Evolutionary conservation across 1,284 basidiomycete genomes (phyloP).

Genomic region (Sphaerobolus stellatus): DNA sequence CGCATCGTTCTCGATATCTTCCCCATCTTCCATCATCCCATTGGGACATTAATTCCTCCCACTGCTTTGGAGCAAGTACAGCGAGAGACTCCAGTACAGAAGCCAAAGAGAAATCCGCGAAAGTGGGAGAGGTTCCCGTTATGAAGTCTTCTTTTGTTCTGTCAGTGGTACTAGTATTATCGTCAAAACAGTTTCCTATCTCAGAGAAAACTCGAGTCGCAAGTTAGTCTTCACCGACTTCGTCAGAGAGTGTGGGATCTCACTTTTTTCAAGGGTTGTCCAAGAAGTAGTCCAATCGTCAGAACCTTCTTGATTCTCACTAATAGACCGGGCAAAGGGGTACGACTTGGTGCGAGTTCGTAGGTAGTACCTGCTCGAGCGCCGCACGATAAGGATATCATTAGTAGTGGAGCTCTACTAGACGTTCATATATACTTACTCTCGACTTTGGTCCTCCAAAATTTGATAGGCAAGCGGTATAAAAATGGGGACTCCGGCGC

Average conservation of each 20-base stretch:
- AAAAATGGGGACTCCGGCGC: neutral
- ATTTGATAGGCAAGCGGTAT: neutral
- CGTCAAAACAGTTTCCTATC: slow-evolving; percentile 46
- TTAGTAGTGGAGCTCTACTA: slow-evolving; percentile 12
- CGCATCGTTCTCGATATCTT: too few relatives aligned
- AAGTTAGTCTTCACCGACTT: slow-evolving; percentile 67
- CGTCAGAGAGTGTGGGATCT: slow-evolving; percentile 24
- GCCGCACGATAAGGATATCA: neutral
- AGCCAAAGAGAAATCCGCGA: slow-evolving; percentile 70
- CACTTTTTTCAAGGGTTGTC: slow-evolving; percentile 53
- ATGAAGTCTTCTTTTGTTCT: slow-evolving; percentile 53
- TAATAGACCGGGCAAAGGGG: neutral
- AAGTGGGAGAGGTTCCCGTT: slow-evolving; percentile 62
- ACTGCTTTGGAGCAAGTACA: slow-evolving; percentile 62
- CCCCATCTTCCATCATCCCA: slow-evolving; percentile 67
- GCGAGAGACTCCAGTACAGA: slow-evolving; percentile 70
- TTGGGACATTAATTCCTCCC: slow-evolving; percentile 57
- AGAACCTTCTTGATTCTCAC: slow-evolving; percentile 23
- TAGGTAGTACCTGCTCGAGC: neutral
- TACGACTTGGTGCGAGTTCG: too few relatives aligned
- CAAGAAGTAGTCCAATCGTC: slow-evolving; percentile 47
- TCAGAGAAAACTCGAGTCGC: slow-evolving; percentile 31
- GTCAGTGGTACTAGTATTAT: slow-evolving; percentile 48
- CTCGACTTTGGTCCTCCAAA: neutral
- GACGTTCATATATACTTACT: slow-evolving; percentile 49